Conservation (phyloP, 768 basidiomycete species). For the Ramaria rubella region DNA sequence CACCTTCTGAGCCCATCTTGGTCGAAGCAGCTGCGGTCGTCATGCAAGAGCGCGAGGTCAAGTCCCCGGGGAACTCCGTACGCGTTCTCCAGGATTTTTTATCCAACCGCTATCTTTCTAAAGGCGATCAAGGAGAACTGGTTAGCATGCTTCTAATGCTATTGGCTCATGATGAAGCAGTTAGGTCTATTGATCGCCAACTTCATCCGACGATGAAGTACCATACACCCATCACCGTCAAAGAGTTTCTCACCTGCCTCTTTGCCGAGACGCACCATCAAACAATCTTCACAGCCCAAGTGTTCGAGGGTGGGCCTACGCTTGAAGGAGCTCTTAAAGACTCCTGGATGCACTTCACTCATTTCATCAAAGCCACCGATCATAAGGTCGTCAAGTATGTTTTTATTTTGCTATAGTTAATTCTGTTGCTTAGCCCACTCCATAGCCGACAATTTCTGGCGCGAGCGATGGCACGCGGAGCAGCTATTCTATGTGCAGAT, state of each 20-base stretch:
- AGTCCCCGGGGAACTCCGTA: neutral
- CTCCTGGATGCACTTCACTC: constrained; percentile 24
- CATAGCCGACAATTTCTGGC: neutral
- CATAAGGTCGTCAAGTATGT: constrained; percentile 9
- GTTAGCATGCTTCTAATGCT: constrained; percentile 16
- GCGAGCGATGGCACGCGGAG: constrained; percentile 18
- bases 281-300: neutral
- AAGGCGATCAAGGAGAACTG: constrained; percentile 22
- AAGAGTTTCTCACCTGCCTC: neutral
- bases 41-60: constrained; percentile 10
- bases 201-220: neutral
- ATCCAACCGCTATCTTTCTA: constrained; percentile 11
- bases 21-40: constrained; percentile 26
- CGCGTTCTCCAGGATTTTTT: neutral
- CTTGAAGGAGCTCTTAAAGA: constrained; percentile 17
- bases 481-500: constrained; percentile 23
- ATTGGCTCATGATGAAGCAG: constrained; percentile 18
- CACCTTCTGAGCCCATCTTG: constrained; percentile 25
- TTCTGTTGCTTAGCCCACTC: neutral
- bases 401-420: neutral
- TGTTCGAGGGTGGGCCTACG: neutral
- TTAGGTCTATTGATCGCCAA: no score
- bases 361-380: constrained; percentile 26
- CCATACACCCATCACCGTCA: neutral
- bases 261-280: neutral